These are phyloP conservation scores for Phaeosphaeriaceae sp. DNA, from an alignment of 2,329 filamentous ascomycete genomes.

Conservation along the genomic window DNA sequence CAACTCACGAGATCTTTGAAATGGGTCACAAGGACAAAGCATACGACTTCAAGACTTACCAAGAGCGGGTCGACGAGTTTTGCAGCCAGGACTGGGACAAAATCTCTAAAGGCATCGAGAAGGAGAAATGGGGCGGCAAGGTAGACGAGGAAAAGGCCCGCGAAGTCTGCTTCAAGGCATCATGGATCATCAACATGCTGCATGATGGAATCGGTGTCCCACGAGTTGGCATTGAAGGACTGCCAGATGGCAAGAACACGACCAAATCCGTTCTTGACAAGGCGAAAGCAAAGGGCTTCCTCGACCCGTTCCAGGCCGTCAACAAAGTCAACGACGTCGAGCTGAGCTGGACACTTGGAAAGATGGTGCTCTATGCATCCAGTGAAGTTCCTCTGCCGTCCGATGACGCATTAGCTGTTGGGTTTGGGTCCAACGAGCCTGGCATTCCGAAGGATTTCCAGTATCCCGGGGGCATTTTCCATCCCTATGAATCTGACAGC, in stretches of 20 bases:
- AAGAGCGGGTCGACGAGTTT: conserved; percentile 82
- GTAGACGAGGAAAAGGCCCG: conserved; percentile 75
- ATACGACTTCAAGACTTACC: conserved; percentile 91
- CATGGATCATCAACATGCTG: conserved; percentile 95
- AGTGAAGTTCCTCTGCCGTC: conserved; percentile 78
- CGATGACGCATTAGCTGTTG: conserved; percentile 74
- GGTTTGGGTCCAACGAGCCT: conserved; percentile 86
- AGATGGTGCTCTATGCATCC: conserved; percentile 93
- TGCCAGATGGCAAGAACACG: conserved; percentile 66
- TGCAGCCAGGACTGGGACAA: conserved; percentile 83
- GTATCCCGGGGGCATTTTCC: conserved; percentile 67
- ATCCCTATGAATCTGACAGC: conserved; percentile 57
- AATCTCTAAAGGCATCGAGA: conserved; percentile 71
- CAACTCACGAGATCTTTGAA: conserved; percentile 91
- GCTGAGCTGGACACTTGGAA: conserved; percentile 96
- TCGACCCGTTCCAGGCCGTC: conserved; percentile 89
- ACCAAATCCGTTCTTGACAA: conserved; percentile 74
- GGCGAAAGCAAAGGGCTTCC: conserved; percentile 75
- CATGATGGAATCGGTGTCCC: conserved; percentile 96
- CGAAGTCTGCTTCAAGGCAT: conserved; percentile 96
- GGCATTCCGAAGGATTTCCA: conserved; percentile 80
- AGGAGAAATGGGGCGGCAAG: conserved; percentile 76
- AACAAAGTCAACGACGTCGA: conserved; percentile 91
- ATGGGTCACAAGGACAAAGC: conserved; percentile 76
- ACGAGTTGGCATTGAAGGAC: conserved; percentile 77